Base-by-base conservation (phyloP, 768 basidiomycete species). In the Butyriboletus loyo region DNA sequence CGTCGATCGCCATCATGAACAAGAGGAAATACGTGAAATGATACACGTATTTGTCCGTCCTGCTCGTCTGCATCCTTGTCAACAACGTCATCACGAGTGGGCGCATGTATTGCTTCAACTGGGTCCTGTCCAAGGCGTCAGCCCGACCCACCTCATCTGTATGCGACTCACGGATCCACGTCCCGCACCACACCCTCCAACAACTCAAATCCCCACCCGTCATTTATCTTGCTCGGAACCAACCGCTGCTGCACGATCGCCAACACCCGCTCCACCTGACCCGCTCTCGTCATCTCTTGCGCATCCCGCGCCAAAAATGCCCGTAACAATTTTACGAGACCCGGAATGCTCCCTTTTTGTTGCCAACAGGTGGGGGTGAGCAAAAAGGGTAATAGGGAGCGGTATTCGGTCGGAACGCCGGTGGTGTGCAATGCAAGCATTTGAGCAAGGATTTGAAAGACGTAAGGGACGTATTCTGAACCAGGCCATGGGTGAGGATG, bases 401-500 rank as follows among this genome's bases (percentile, higher is more conserved):
- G 84, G 72, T 98, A 99, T 50, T 87, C 81, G 1, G 75, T 70
- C 1, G 96, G 93, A 2, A 95, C 76, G 7, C 77, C 75, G 3
- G 68, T 63, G 2, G 67, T 72, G 59, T 96, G 94, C 3, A 92
- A 73, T 56, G 93, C 88, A 28, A 99, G 86, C 80, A 99, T 93
- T 64, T 98, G 97, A 0, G 94, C 88, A 40, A 98, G 83, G 59
- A 99, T 82, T 66, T 99, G 97, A 79, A 98, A 98, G 49, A 90
- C 89, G 67, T 97, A 99, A 5, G 97, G 96, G 42, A 98, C 86
- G 66, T 97, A 98, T 74, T 98, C 96, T 41, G 14, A 52, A 21
- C 25, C 27, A 42, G n/a, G 14, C 13, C 17, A 40, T 40, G 37
- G n/a, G 15, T 28, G 32, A 37, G 36, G 21, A 43, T 13, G 13